Percentiles rank a stretch among this genome's conserved stretches.
Evolutionary conservation across 257 asterid species (phyloP).

Genomic region (Solanum acaule): DNA sequence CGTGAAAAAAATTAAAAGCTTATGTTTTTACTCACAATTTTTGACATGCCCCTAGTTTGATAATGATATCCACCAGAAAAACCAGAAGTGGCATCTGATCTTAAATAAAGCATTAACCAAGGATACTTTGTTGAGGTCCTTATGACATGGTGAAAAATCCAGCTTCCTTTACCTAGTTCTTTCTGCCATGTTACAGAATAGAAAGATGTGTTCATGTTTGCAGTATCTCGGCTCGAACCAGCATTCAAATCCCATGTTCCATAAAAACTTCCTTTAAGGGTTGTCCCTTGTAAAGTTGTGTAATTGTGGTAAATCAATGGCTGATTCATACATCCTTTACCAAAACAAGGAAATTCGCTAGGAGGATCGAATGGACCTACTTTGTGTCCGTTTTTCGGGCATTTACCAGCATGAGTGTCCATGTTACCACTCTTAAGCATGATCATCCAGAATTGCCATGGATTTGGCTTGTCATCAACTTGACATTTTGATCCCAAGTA

Average conservation of each 20-base stretch:
- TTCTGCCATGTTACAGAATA: slow-evolving; percentile 75
- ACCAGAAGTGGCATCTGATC: slow-evolving; percentile 70
- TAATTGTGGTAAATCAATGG: slow-evolving; percentile 68
- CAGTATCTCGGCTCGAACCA: slow-evolving; percentile 2
- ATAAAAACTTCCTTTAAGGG: slow-evolving; percentile 58
- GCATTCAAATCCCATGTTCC: slow-evolving; percentile 57
- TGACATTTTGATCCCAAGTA: slow-evolving; percentile 63
- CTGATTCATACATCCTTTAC: slow-evolving; percentile 73
- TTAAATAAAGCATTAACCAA: slow-evolving; percentile 81
- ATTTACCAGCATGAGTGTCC: slow-evolving; percentile 68
- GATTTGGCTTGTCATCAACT: slow-evolving; percentile 53
- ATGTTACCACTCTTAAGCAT: slow-evolving; percentile 83
- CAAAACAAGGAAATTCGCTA: slow-evolving; percentile 61
- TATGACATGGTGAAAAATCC: slow-evolving; percentile 63
- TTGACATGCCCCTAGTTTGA: slow-evolving; percentile 73
- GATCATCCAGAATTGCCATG: slow-evolving; percentile 96
- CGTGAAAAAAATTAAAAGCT: too few relatives aligned
- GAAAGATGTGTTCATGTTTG: slow-evolving; percentile 25
- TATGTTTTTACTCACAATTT: slow-evolving; percentile 35
- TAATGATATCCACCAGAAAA: slow-evolving; percentile 86
- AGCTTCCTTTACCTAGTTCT: slow-evolving; percentile 68
- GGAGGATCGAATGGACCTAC: slow-evolving; percentile 41
- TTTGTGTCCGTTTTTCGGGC: slow-evolving; percentile 61
- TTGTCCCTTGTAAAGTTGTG: slow-evolving; percentile 37
- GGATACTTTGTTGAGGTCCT: slow-evolving; percentile 72